Base-by-base conservation (phyloP, 176 grass and related monocot species). In the Musa beccarii region DNA sequence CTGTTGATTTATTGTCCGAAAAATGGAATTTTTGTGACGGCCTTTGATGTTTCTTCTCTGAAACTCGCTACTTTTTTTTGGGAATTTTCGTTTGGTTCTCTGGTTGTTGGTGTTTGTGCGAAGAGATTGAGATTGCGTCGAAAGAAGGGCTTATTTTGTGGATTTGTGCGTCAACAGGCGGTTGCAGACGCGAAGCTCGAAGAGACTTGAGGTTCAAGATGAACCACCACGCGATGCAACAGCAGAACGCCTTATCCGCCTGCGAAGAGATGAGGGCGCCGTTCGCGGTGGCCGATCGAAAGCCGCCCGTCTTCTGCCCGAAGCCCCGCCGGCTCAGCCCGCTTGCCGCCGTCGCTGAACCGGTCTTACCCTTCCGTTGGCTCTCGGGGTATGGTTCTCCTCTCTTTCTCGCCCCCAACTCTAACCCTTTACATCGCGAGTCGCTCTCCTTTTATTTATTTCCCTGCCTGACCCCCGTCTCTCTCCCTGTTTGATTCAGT, bases 271-370 rank as follows among this genome's bases (percentile, higher is more conserved):
- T 62, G n/a, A 22, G 51, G 49, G 51, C 13, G 10, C 24, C 74
- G 17, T 50, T 50, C 55, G 53, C 74, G 13, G 76, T 52, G 12
- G 54, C 78, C 26, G 54, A 63, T 11, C 67, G 78, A 12, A 70
- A 54, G 10, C 11, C n/a, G 19, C 51, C 78, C 23, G 67, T 79
- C 15, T 71, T 79, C 13, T 79, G 78, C 68, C 78, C 78, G 19
- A 79, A 79, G 29, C 78, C 78, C n/a, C 78, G 68, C 54, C 78
- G 78, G 52, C 67, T 79, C 68, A 56, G 67, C 7, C 54, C 54
- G 53, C 55, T 61, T 11, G n/a, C 28, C 17, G 24, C 53, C 19
- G 67, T 61, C 67, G 56, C 19, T 10, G 78, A 52, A 2, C 78
- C 68, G 17, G 17, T 62, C 19, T 17, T 67, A 7, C 78, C 67